Percentiles rank a stretch among this genome's conserved stretches.
Evolutionary conservation across 805 yeast genomes (phyloP).

Genomic region (Zygoascus ofunaensis): DNA sequence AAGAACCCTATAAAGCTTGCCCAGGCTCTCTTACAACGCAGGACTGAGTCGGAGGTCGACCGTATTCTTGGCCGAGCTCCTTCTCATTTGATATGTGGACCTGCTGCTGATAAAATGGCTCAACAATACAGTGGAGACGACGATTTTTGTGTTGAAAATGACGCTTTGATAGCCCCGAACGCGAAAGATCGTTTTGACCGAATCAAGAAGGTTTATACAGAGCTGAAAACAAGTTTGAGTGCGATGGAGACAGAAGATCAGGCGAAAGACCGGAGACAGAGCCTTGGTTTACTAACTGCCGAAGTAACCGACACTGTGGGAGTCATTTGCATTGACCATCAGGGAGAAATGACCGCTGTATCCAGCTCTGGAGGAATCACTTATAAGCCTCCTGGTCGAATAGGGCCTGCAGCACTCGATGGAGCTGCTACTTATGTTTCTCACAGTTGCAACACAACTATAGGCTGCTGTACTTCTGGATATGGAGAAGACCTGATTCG

Average conservation of each 20-base stretch:
- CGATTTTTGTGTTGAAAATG: conserved; percentile 7
- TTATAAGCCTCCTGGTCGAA: conserved; percentile 30
- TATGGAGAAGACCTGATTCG: conserved; percentile 34
- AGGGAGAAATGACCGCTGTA: conserved; percentile 23
- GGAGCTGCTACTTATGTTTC: conserved; percentile 30
- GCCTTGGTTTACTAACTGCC: neutral
- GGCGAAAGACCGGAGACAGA: neutral
- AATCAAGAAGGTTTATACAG: neutral
- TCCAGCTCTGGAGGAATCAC: conserved; percentile 35
- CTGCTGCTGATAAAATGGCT: conserved; percentile 28
- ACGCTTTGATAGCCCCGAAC: neutral
- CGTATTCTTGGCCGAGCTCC: conserved; percentile 11
- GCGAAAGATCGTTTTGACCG: neutral
- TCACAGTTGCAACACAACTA: conserved; percentile 1
- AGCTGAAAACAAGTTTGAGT: neutral
- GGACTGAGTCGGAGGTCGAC: neutral
- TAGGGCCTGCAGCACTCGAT: conserved; percentile 35
- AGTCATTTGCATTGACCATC: conserved; percentile 25
- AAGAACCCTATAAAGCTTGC: conserved; percentile 22
- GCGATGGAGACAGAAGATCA: neutral
- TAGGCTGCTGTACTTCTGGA: conserved; percentile 29
- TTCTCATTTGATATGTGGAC: conserved; percentile 27
- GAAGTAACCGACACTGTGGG: conserved; percentile 33
- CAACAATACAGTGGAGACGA: too few species aligned
- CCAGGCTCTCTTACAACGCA: neutral